phyloP scores from a whole-genome alignment of 2,329 filamentous ascomycete genomes.

The Fusarium phyllophilum region DNA sequence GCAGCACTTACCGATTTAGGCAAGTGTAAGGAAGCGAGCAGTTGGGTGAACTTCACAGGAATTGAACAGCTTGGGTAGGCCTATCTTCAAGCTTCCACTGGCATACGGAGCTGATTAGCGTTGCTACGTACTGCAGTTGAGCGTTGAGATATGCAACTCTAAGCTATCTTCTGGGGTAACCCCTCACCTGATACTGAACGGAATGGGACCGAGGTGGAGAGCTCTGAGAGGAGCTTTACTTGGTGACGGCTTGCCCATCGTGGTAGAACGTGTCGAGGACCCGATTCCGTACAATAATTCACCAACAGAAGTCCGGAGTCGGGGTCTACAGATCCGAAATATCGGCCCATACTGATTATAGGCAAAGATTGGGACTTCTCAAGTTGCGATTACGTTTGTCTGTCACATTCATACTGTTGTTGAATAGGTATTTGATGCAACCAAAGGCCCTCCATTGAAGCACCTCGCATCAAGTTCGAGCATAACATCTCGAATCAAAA shows the following conservation, averaged over 20 bases:
- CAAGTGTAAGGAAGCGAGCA: not conserved
- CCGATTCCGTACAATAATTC: not conserved
- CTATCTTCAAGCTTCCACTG: not conserved
- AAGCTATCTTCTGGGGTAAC: no score
- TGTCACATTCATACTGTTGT: not conserved
- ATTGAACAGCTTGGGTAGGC: not conserved
- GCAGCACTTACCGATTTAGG: not conserved
- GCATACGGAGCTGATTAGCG: not conserved
- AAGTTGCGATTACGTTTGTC: not conserved
- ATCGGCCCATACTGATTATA: not conserved
- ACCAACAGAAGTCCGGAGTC: no score
- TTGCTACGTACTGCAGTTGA: not conserved
- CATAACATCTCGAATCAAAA: not conserved
- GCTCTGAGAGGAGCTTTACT: not conserved
- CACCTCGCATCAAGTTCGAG: not conserved
- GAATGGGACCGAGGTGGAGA: not conserved
- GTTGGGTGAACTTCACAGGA: not conserved
- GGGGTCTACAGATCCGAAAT: not conserved
- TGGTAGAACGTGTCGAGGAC: not conserved
- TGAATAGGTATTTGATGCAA: not conserved
- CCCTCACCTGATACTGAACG: not conserved
- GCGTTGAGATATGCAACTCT: not conserved
- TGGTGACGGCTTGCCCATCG: not conserved
- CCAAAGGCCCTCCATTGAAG: not conserved
- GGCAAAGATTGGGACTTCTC: not conserved